Evolutionary conservation across 176 grass and related monocot species (phyloP).

Genomic region (Metroxylon sagu): DNA sequence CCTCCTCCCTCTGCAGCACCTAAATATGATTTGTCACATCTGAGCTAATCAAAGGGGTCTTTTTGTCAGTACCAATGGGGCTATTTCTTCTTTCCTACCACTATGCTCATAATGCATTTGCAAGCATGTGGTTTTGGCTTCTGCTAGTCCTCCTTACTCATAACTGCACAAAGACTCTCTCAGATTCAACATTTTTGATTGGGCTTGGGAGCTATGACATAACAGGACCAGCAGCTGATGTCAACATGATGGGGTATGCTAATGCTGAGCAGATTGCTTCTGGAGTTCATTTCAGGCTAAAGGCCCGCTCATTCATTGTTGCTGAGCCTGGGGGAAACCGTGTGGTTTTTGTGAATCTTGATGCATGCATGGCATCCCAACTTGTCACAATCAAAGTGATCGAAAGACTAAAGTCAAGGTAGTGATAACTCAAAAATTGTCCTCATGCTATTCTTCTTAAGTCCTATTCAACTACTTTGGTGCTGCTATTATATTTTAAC

Average conservation of each 20-base stretch:
- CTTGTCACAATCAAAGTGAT: constrained; percentile 85
- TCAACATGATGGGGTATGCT: constrained; percentile 99
- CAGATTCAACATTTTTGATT: constrained; percentile 59
- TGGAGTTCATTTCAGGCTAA: constrained; percentile 92
- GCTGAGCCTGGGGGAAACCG: constrained; percentile 74
- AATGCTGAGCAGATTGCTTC: constrained; percentile 71
- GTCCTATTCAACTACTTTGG: not conserved
- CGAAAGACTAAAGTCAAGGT: constrained; percentile 91
- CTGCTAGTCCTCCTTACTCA: constrained; percentile 44
- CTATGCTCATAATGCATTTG: constrained; percentile 6
- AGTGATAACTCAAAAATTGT: not conserved
- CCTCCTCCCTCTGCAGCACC: not conserved
- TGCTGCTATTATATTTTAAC: too few relatives aligned
- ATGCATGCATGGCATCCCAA: constrained; percentile 98
- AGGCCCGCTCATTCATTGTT: constrained; percentile 88
- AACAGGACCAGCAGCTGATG: constrained; percentile 91
- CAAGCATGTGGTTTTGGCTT: constrained; percentile 35
- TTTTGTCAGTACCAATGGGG: constrained; percentile 47
- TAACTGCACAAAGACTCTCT: constrained; percentile 31
- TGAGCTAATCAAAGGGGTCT: not conserved
- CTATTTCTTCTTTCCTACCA: constrained; percentile 17
- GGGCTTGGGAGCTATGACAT: constrained; percentile 93
- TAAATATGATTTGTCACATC: not conserved
- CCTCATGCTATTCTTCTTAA: constrained; percentile 8
- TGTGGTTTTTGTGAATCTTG: constrained; percentile 91